phyloP scores from a whole-genome alignment of 2,329 filamentous ascomycete species.

The Aspergillus aculeatus region DNA sequence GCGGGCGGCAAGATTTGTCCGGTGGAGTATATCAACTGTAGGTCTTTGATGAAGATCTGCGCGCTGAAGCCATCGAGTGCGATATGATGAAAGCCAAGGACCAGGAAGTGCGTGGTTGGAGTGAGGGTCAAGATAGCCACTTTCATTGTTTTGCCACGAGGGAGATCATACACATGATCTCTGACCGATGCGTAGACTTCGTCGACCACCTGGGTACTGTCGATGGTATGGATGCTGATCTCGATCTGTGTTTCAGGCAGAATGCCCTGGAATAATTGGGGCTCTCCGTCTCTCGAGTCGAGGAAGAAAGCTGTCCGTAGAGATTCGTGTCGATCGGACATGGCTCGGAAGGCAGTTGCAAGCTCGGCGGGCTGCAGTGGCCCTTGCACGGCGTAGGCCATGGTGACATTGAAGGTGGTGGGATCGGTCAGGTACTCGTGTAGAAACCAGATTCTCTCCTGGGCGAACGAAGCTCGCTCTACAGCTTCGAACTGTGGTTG shows the following conservation, averaged over 20 bases:
- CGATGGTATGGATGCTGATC: background rate
- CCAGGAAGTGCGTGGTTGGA: background rate
- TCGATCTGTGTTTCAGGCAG: background rate
- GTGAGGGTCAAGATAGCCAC: background rate
- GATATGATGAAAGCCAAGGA: background rate
- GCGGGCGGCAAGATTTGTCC: background rate
- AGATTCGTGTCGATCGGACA: background rate
- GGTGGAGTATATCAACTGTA: background rate
- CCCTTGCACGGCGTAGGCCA: background rate
- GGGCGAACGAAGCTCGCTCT: background rate
- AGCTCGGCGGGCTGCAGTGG: background rate
- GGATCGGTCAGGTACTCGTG: background rate
- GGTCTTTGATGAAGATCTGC: background rate
- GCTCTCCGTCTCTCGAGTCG: background rate
- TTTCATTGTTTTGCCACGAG: background rate
- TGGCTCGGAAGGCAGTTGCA: background rate
- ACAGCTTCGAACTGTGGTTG: background rate
- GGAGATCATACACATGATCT: background rate
- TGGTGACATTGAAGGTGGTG: background rate
- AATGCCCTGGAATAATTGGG: background rate
- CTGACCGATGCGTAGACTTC: background rate
- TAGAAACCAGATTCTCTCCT: conserved; percentile 3
- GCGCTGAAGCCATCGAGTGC: background rate
- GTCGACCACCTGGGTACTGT: background rate
- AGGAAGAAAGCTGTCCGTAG: background rate